These are phyloP conservation scores for Penicillium palitans DNA, from an alignment of 2,329 filamentous ascomycete species.

Conservation along the genomic window DNA sequence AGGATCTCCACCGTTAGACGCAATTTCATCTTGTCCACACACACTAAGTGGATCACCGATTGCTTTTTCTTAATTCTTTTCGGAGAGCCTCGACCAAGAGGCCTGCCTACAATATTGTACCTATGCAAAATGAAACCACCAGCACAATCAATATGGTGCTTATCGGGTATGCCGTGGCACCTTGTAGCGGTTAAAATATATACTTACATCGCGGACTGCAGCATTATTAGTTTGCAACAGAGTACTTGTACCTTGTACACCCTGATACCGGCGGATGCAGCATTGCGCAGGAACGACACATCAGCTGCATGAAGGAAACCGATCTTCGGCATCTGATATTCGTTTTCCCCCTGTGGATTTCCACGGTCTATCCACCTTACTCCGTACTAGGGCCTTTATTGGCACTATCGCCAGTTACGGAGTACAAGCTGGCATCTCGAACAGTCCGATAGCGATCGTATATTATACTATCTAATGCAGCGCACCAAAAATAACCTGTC, in stretches of 20 bases:
- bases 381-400: neutral
- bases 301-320: conserved; percentile 10
- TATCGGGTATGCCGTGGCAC: conserved; percentile 2
- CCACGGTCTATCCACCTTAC: neutral
- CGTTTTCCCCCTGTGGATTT: neutral
- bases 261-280: conserved; percentile 1
- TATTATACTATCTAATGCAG: neutral
- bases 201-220: neutral
- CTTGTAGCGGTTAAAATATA: neutral
- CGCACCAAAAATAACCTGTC: conserved; percentile 24
- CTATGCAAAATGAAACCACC: neutral
- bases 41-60: conserved; percentile 21
- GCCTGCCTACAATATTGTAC: conserved; percentile 8
- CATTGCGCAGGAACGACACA: conserved; percentile 17
- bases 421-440: neutral
- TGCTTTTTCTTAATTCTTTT: conserved; percentile 18
- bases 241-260: conserved; percentile 1
- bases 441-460: neutral
- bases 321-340: neutral
- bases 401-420: neutral
- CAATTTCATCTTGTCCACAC: conserved; percentile 20
- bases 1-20: conserved; percentile 22
- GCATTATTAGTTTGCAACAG: neutral
- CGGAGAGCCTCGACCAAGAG: conserved; percentile 20
- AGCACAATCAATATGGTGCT: neutral